phyloP scores from a whole-genome alignment of 352 stramenopile genomes.

The Phytophthora pisi region DNA sequence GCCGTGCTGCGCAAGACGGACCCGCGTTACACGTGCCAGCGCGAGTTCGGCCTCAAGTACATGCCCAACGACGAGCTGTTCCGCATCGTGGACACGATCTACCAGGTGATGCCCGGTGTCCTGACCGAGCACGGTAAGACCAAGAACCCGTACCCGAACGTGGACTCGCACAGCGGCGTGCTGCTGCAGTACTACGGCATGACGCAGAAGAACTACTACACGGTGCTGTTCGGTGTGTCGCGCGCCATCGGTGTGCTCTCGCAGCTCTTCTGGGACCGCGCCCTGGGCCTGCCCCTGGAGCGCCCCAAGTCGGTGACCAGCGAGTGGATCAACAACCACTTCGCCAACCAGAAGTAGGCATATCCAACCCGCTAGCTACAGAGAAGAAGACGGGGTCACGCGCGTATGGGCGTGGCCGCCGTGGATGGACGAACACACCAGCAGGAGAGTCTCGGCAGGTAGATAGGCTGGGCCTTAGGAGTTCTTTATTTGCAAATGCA shows the following conservation, averaged over 20 bases:
- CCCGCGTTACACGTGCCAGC: conserved; percentile 98
- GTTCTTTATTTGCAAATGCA: conserved; percentile 51
- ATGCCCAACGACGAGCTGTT: conserved; percentile 99
- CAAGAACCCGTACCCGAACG: conserved; percentile 99
- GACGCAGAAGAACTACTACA: conserved; percentile 99
- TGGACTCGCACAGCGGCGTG: conserved; percentile 98
- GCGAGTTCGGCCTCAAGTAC: conserved; percentile 99
- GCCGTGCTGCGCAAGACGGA: conserved; percentile 99
- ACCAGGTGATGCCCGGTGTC: conserved; percentile 98
- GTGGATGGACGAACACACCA: conserved; percentile 24
- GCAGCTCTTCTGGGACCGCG: conserved; percentile 98
- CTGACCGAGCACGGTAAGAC: conserved; percentile 99
- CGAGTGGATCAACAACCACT: conserved; percentile 98
- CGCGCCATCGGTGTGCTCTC: conserved; percentile 97
- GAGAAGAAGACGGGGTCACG: conserved; percentile 4
- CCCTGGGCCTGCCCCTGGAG: conserved; percentile 97
- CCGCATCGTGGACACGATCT: conserved; percentile 99
- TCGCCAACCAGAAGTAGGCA: conserved; percentile 84
- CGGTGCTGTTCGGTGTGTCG: conserved; percentile 99
- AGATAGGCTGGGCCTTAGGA: conserved; percentile 30
- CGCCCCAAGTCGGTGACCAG: conserved; percentile 99
- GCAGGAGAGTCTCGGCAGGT: conserved; percentile 26
- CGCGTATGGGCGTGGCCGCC: neutral
- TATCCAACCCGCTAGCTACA: conserved; percentile 16
- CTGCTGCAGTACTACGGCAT: conserved; percentile 99